Evolutionary conservation across 2,329 filamentous ascomycete species (phyloP), one percentile per base, ranked within the genome.

Genomic region (Calonectria montana): DNA sequence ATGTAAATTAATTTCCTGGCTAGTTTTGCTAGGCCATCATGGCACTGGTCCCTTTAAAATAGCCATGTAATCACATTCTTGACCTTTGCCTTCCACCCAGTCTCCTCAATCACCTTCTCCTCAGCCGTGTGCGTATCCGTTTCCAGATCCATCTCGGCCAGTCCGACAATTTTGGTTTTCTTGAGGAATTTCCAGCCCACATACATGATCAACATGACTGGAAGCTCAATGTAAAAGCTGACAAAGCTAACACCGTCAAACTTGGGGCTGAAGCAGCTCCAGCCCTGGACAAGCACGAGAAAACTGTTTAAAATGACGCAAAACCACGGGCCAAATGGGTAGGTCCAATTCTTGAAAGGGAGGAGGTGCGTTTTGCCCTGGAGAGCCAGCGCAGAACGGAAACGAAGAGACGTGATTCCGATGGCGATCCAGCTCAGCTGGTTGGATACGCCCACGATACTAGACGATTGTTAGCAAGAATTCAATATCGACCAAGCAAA

Each of bases 161-260:
- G 83, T 48, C 83, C 86, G 37, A 88, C 83, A 70, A 88, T 86
- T 73, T 87, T 91, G 0, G 93, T 94, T 79, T 86, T 88, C 82
- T 94, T 92, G 72, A 91, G 69, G 1, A 94, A 29, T 82, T 96
- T 97, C 92, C 93, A 96, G 7, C 86, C 90, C 0, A 92, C 53
- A 78, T 89, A 96, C 39, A 96, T 86, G 10, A 92, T 75, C 18
- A 89, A 73, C 86, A 93, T 91, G 70, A 93, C 76, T 0, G 90
- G 89, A 27, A 93, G 80, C 81, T 92, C 90, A 43, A 93, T 86
- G 76, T 93, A 92, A 74, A 86, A 90, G 71, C 89, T 91, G 57
- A 93, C 89, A 76, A 93, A 93, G 76, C 88, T 86, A 15, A 92
- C 89, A 2, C 82, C 84, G 59, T 86, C 84, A 76, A 93, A 93